A percentile compares a stretch with the other conserved stretches of the same genome.
Conservation (phyloP, 2,329 filamentous ascomycete genomes). For the Aspergillus hiratsukae region DNA sequence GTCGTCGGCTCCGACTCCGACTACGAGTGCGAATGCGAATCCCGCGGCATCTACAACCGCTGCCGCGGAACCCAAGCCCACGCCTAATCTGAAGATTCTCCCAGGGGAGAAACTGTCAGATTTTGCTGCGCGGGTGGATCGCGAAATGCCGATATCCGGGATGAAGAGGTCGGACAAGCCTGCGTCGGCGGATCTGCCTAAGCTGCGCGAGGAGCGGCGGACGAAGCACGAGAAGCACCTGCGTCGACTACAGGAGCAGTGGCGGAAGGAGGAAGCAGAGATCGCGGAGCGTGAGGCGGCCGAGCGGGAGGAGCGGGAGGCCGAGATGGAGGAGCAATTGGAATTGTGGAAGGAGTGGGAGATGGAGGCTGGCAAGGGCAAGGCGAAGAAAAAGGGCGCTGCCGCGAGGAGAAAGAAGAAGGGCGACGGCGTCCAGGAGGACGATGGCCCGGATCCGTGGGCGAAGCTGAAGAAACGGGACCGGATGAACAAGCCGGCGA, state of each 20-base stretch:
- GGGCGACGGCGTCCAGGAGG: slow-evolving; percentile 47
- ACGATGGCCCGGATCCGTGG: slow-evolving; percentile 72
- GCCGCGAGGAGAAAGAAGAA: slow-evolving; percentile 41
- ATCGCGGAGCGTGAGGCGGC: slow-evolving; percentile 72
- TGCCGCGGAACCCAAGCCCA: slow-evolving; percentile 6
- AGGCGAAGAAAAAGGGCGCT: slow-evolving; percentile 44
- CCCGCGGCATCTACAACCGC: slow-evolving; percentile 3
- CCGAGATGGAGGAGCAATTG: slow-evolving; percentile 58
- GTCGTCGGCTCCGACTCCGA: slow-evolving; percentile 13
- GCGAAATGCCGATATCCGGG: slow-evolving; percentile 70
- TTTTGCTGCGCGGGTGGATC: slow-evolving; percentile 78
- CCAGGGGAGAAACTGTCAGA: slow-evolving; percentile 80
- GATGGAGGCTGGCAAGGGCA: slow-evolving; percentile 49
- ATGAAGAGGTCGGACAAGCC: slow-evolving; percentile 55
- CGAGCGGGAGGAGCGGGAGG: slow-evolving; percentile 63
- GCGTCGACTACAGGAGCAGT: slow-evolving; percentile 54
- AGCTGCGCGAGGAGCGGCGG: slow-evolving; percentile 52
- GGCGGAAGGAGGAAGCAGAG: slow-evolving; percentile 51
- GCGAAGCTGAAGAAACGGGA: slow-evolving; percentile 62
- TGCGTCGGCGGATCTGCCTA: slow-evolving; percentile 20
- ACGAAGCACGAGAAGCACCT: slow-evolving; percentile 84
- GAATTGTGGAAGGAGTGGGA: slow-evolving; percentile 62
- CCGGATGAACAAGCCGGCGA: slow-evolving; percentile 28
- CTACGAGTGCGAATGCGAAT: slow-evolving; percentile 8
- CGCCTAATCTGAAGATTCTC: slow-evolving; percentile 60